Evolutionary conservation across 345 rosid species (phyloP).

Genomic region (Citrus hindsii): DNA sequence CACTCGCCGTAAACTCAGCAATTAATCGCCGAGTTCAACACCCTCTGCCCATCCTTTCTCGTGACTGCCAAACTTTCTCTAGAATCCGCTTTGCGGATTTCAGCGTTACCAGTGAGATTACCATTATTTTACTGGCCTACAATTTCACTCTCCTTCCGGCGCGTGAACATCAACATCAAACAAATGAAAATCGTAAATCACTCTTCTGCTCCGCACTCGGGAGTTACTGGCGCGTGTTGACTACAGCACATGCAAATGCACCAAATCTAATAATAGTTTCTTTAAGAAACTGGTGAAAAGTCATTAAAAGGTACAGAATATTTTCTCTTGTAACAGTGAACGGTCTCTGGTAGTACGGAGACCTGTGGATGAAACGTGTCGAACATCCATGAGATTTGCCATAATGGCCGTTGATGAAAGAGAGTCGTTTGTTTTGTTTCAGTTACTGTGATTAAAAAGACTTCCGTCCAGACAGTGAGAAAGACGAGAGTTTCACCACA

Average conservation of each 20-base stretch:
- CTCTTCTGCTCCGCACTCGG: too few species aligned
- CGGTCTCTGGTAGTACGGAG: not conserved
- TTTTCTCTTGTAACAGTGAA: not conserved
- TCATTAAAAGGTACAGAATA: conserved; percentile 17
- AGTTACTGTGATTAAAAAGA: not conserved
- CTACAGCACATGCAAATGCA: not conserved
- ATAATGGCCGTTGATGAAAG: conserved; percentile 4
- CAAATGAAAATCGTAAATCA: not conserved
- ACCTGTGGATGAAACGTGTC: conserved; percentile 10
- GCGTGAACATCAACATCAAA: not conserved
- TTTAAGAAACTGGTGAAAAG: not conserved
- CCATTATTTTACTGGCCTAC: not conserved
- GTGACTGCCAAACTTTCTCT: conserved; percentile 10
- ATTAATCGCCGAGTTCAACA: conserved; percentile 9
- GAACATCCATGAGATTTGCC: not conserved
- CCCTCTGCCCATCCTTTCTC: not conserved
- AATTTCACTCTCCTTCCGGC: not conserved
- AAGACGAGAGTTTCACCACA: not conserved
- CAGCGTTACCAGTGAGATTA: not conserved
- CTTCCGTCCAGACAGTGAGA: not conserved
- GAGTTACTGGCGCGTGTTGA: not conserved
- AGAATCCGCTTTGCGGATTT: conserved; percentile 1
- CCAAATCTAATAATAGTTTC: not conserved
- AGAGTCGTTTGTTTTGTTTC: not conserved
- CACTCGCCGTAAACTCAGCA: not conserved